Conservation (phyloP, 2,329 filamentous ascomycete genomes). For the Byssochlamys sp. region DNA sequence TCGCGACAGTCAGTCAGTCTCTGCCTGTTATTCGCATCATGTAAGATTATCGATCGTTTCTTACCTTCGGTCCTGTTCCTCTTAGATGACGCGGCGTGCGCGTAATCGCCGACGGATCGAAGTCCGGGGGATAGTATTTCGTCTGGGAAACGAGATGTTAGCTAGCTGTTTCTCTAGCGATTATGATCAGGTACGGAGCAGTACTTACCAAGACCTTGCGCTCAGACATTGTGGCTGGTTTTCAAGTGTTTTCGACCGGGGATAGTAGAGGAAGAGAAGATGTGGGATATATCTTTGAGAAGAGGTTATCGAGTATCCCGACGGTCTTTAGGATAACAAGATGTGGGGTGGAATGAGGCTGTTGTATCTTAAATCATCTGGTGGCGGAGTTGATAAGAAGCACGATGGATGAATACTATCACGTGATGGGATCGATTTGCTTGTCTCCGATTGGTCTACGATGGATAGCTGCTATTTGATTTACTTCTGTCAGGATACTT, state of each 20-base stretch:
- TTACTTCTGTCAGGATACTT: not conserved
- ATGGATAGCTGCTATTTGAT: not conserved
- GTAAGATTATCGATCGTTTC: not conserved
- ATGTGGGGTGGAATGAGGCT: not conserved
- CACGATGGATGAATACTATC: not conserved
- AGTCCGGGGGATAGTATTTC: conserved; percentile 60
- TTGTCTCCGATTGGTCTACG: not conserved
- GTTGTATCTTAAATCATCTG: not conserved
- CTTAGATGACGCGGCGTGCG: conserved; percentile 50
- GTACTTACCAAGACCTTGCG: conserved; percentile 57
- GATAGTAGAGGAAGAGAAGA: not conserved
- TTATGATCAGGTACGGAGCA: not conserved
- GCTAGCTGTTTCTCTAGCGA: not conserved
- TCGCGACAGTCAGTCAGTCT: not conserved
- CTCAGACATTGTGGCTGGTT: conserved; percentile 59
- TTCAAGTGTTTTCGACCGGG: not conserved
- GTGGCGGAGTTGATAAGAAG: not conserved
- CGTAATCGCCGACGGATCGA: conserved; percentile 74
- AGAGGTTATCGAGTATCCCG: not conserved
- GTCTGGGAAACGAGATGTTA: conserved; percentile 5
- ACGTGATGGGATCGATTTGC: not conserved
- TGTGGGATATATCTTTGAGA: not conserved
- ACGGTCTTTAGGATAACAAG: not conserved
- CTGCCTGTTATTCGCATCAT: not conserved
- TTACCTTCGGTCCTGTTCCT: conserved; percentile 56